Evolutionary conservation across 2,329 filamentous ascomycete species (phyloP), one percentile per base, ranked within the genome.

Genomic region (Aspergillus ochraceus): DNA sequence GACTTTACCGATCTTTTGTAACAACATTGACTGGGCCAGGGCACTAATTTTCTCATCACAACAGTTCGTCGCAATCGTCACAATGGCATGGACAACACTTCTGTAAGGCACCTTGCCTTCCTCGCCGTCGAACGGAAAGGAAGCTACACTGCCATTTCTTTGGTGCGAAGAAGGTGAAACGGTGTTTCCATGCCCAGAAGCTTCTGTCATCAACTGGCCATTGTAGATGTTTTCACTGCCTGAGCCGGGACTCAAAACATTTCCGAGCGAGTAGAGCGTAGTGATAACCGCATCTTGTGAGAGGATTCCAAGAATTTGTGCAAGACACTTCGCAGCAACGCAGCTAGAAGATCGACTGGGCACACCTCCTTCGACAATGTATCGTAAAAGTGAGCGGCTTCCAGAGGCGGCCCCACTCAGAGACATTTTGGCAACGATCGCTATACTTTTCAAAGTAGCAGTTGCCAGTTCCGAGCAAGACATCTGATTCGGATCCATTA

Each of bases 201-300:
- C 64, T 49, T 72, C 71, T 6, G 67, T 68, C 19, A 68, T 50
- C 12, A 64, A 47, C 67, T 71, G 63, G 65, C 74, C 62, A 58
- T 75, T 75, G 60, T 74, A 68, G 26, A 66, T 61, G 56, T 81
- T 81, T 30, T 86, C 84, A 36, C 79, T 70, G 19, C 77, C 78
- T 6, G 83, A 82, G 51, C 85, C 87, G 5, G 92, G 88, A 67
- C 92, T 97, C 14, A 99, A 82, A 4, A 97, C 90, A 72, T 99
- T 99, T 20, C 95, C 95, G n/a, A 99, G 83, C 0, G 92, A 95
- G 77, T 99, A 99, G 10, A 99, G 81, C 1, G 93, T 98, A 5
- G 93, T 96, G 66, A 99, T 98, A 39, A 97, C 86, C 39, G 92
- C 89, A 79, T 99, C 95, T 68, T 96, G 90, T 1, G 95, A 96